Percentiles rank a stretch among this genome's conserved stretches.
These are phyloP conservation scores for Spergularia azorica DNA, from an alignment of 179 eudicot species.

Conservation along the genomic window DNA sequence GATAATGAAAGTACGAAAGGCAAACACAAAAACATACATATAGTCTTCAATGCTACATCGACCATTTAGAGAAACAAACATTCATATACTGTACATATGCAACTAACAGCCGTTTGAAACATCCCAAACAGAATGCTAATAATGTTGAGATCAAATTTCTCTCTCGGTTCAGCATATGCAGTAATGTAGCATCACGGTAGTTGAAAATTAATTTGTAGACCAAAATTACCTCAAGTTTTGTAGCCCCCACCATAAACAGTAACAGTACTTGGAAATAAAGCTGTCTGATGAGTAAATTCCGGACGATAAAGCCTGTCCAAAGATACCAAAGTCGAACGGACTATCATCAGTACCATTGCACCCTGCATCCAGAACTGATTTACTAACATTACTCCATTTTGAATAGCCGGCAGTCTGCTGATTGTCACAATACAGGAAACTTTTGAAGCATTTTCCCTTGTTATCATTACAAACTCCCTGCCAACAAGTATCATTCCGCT, in stretches of 20 bases:
- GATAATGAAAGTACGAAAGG: background rate
- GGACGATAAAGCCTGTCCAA: slow-evolving; percentile 72
- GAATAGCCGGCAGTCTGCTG: slow-evolving; percentile 44
- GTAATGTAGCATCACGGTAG: slow-evolving; percentile 1
- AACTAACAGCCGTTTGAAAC: background rate
- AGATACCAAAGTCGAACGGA: slow-evolving; percentile 88
- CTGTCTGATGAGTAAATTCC: slow-evolving; percentile 57
- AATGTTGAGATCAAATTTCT: background rate
- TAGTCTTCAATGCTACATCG: background rate
- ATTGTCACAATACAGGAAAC: slow-evolving; percentile 72
- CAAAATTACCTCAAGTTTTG: slow-evolving; percentile 74
- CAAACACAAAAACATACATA: background rate
- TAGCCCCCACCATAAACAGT: slow-evolving; percentile 98
- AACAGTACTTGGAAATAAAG: slow-evolving; percentile 75
- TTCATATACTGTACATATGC: background rate
- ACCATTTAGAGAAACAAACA: background rate
- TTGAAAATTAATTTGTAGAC: background rate
- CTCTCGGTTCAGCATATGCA: background rate
- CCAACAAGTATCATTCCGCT: slow-evolving; percentile 85
- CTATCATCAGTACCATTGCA: slow-evolving; percentile 52
- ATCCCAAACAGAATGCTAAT: background rate
- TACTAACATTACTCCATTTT: slow-evolving; percentile 51
- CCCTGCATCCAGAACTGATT: slow-evolving; percentile 36
- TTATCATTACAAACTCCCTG: slow-evolving; percentile 52
- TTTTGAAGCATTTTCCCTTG: slow-evolving; percentile 34